phyloP scores from a whole-genome alignment of 345 rosid species.

The Pistacia integerrima region DNA sequence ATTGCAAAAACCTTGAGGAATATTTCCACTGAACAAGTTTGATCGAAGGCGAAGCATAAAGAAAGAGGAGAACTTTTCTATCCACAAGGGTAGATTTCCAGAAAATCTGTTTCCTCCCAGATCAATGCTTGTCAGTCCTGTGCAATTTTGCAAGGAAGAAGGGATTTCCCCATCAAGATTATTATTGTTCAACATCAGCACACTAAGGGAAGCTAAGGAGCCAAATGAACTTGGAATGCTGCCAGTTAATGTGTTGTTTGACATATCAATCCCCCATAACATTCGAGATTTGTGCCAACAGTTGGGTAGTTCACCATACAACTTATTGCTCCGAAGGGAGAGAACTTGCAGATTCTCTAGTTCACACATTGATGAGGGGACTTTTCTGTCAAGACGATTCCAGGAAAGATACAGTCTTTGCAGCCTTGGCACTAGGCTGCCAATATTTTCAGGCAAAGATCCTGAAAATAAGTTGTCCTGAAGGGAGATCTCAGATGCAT shows the following conservation, averaged over 20 bases:
- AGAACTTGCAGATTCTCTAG: conserved; percentile 40
- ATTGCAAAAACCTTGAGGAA: conserved; percentile 38
- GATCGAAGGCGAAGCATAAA: conserved; percentile 44
- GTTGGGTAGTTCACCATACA: conserved; percentile 44
- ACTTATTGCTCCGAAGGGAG: conserved; percentile 38
- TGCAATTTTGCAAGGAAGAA: conserved; percentile 48
- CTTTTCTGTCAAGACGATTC: conserved; percentile 39
- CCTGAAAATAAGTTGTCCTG: conserved; percentile 53
- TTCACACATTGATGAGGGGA: conserved; percentile 47
- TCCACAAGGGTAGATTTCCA: too few species aligned
- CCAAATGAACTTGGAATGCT: conserved; percentile 45
- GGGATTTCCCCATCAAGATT: conserved; percentile 49
- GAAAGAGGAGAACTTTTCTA: conserved; percentile 27
- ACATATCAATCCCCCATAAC: conserved; percentile 47
- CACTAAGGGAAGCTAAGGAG: conserved; percentile 40
- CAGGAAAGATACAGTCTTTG: conserved; percentile 36
- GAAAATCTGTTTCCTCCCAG: too few species aligned
- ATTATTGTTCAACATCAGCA: conserved; percentile 47
- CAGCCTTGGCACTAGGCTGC: conserved; percentile 46
- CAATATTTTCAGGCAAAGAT: conserved; percentile 37
- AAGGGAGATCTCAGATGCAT: conserved; percentile 44
- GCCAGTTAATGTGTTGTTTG: conserved; percentile 51
- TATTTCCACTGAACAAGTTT: conserved; percentile 36
- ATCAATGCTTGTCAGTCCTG: too few species aligned
- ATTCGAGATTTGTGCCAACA: conserved; percentile 43